phyloP scores from a whole-genome alignment of 2,329 filamentous ascomycete species.

The Paecilomyces variotii region DNA sequence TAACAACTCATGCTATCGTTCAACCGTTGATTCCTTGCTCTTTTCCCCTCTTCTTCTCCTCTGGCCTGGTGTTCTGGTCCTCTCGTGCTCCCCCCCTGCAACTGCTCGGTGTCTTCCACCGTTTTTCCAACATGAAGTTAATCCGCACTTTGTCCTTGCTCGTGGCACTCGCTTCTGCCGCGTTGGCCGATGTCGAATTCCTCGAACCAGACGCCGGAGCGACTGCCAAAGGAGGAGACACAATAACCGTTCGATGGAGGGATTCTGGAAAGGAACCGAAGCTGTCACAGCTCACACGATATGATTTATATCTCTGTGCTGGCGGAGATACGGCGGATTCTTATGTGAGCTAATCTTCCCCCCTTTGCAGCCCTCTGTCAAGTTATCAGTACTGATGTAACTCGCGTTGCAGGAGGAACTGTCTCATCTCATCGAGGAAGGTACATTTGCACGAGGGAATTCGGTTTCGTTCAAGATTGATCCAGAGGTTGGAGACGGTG shows the following conservation, averaged over 20 bases:
- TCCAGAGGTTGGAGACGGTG: constrained; percentile 34
- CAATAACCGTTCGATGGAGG: constrained; percentile 49
- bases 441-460: constrained; percentile 32
- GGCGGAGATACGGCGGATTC: constrained; percentile 48
- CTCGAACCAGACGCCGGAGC: constrained; percentile 45
- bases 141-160: constrained; percentile 21
- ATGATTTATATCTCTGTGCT: constrained; percentile 52
- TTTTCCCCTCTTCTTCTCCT: neutral
- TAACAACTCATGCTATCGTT: neutral
- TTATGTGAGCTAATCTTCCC: constrained; percentile 31
- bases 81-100: neutral
- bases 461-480: constrained; percentile 39
- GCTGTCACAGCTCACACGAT: constrained; percentile 45
- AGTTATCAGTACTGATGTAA: neutral
- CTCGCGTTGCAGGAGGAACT: constrained; percentile 32
- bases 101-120: constrained; percentile 6
- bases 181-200: constrained; percentile 48
- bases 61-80: neutral
- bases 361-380: neutral
- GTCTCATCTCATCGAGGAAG: constrained; percentile 29
- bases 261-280: constrained; percentile 46
- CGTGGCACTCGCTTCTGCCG: constrained; percentile 33
- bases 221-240: constrained; percentile 40
- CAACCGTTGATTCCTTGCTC: neutral
- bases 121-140: constrained; percentile 24